phyloP scores from a whole-genome alignment of 306 rosid genomes.

The Sicyos edulis region DNA sequence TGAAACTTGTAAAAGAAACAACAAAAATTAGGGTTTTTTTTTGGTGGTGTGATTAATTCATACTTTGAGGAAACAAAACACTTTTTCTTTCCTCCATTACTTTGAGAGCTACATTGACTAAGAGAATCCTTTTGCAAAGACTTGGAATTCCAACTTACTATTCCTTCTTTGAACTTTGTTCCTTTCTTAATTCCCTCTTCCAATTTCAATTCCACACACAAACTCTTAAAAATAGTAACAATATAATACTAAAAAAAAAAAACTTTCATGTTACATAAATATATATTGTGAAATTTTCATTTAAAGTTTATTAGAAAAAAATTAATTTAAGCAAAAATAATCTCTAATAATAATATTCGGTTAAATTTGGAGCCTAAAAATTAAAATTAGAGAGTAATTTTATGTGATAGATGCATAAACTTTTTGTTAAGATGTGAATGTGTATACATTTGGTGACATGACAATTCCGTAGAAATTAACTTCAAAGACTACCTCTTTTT shows the following conservation, averaged over 20 bases:
- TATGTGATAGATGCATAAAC: background rate
- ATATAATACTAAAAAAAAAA: no score
- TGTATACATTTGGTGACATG: no score
- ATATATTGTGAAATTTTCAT: no score
- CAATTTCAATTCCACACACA: background rate
- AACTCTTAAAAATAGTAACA: background rate
- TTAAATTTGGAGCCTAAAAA: no score
- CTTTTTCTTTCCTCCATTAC: slow-evolving; percentile 15
- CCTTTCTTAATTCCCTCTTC: background rate
- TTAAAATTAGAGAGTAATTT: background rate
- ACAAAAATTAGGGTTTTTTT: background rate
- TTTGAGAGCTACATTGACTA: slow-evolving; percentile 1
- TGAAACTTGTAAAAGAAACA: background rate
- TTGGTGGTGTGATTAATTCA: background rate
- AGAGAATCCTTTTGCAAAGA: slow-evolving; percentile 2
- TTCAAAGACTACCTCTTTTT: no score
- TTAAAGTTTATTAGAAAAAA: no score
- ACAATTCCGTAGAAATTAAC: no score
- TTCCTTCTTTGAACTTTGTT: background rate
- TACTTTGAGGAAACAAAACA: background rate
- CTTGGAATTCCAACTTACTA: slow-evolving; percentile 19
- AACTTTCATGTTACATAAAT: background rate
- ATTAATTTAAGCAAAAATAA: no score
- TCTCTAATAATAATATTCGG: background rate
- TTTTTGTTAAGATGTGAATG: no score